These are phyloP conservation scores for Aspergillus pseudoviridinutans DNA, from an alignment of 2,329 filamentous ascomycete genomes.

Conservation along the genomic window DNA sequence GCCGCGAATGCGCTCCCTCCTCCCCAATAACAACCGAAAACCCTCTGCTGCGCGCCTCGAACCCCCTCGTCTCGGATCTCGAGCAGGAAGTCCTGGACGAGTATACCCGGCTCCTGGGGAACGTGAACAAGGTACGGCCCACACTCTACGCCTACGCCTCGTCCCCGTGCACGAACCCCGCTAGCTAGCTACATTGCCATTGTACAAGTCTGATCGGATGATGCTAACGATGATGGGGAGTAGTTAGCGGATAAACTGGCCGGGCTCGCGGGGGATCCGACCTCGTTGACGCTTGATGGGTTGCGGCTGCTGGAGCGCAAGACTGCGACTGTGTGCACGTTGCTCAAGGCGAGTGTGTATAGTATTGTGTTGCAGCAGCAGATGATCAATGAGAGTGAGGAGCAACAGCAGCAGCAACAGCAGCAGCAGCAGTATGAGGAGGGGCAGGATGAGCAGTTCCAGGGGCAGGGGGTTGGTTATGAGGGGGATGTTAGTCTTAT, in stretches of 20 bases:
- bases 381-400: slow-evolving; percentile 63
- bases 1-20: slow-evolving; percentile 14
- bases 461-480: slow-evolving; percentile 16
- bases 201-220: not conserved
- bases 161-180: no score
- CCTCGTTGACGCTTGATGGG: slow-evolving; percentile 73
- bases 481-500: slow-evolving; percentile 25
- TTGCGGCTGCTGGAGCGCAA: slow-evolving; percentile 87
- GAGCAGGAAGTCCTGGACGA: slow-evolving; percentile 96
- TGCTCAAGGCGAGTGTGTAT: slow-evolving; percentile 97
- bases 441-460: slow-evolving; percentile 16
- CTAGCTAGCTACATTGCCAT: not conserved
- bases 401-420: slow-evolving; percentile 26
- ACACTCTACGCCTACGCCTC: not conserved
- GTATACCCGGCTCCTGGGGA: slow-evolving; percentile 80
- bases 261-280: slow-evolving; percentile 58
- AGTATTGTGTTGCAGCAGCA: slow-evolving; percentile 98
- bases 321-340: slow-evolving; percentile 88
- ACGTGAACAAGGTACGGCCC: slow-evolving; percentile 74
- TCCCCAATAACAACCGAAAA: slow-evolving; percentile 22
- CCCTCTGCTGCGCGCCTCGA: slow-evolving; percentile 36
- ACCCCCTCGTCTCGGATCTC: slow-evolving; percentile 60
- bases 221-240: not conserved
- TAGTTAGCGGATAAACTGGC: slow-evolving; percentile 46
- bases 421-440: slow-evolving; percentile 14